Evolutionary conservation across 768 basidiomycete genomes (phyloP), one percentile per base, ranked within the genome.

Genomic region (Amanita exitialis): DNA sequence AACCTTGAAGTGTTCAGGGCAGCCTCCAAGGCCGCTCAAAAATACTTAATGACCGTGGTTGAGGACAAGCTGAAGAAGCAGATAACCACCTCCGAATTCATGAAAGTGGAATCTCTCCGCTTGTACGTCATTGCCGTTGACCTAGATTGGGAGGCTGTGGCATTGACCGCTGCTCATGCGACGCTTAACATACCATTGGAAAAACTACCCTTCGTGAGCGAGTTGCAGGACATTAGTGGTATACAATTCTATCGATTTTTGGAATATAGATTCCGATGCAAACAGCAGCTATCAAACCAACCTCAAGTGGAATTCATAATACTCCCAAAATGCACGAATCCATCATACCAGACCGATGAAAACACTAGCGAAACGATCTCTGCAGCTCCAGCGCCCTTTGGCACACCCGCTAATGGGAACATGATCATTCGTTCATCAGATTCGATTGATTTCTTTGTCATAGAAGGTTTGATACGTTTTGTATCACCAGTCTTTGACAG

Each of bases 151-250:
- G 50, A 16, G 57, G 51, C 10, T 57, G 49, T 37, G 61, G 53
- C 5, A 53, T 48, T 49, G 45, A 21, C 32, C 55, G 56, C 13
- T 54, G 63, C 52, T 69, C 66, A 58, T 72, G 71, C 56, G 53
- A 66, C 44, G 68, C 52, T 59, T 59, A 66, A n/a, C 73, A 75
- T 50, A 74, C 66, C 6, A 80, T 77, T 30, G 30, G 10, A 30
- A 30, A 30, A 30, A 12, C 10, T 49, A 6, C 8, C 38, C 20
- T 42, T 27, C 39, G n/a, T 41, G 3, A 30, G 43, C 16, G 49
- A 49, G 20, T 32, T 42, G 15, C 27, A 23, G 39, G 23, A 30
- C 13, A 42, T 49, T 10, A 42, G 21, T n/a, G 49, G 49, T 7
- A 28, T 30, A 18, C 39, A 27, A 20, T 42, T 49, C 20, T 49